phyloP scores from a whole-genome alignment of 1,139 yeast species.

The Diutina pseudorugosa region DNA sequence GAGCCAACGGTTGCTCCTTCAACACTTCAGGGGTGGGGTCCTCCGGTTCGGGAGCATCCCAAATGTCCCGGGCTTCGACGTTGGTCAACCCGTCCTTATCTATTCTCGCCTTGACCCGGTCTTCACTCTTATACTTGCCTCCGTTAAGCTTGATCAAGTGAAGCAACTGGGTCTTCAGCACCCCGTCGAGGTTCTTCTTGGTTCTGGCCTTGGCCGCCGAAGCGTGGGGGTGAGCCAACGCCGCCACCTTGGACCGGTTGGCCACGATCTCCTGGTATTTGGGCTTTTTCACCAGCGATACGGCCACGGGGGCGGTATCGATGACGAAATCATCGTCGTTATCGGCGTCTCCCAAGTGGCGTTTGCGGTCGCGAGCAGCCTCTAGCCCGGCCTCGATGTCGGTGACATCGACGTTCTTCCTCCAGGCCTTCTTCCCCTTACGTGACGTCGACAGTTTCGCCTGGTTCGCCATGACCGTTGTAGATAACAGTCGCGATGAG shows the following conservation, averaged over 20 bases:
- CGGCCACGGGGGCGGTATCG: conserved; percentile 29
- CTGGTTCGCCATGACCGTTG: neutral
- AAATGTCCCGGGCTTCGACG: conserved; percentile 46
- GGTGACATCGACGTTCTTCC: conserved; percentile 80
- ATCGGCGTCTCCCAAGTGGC: conserved; percentile 49
- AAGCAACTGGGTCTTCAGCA: neutral
- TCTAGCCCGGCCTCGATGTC: conserved; percentile 68
- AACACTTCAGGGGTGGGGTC: conserved; percentile 43
- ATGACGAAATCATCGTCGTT: conserved; percentile 39
- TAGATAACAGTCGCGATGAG: neutral
- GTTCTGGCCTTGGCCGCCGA: conserved; percentile 11
- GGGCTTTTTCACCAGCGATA: conserved; percentile 25
- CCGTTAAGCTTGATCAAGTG: neutral
- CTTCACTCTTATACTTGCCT: conserved; percentile 11
- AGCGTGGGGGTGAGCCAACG: conserved; percentile 19
- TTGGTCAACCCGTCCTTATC: conserved; percentile 50
- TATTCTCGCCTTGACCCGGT: conserved; percentile 36
- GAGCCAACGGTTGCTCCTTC: conserved; percentile 38
- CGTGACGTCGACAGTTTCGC: conserved; percentile 33
- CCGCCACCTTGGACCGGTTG: conserved; percentile 70
- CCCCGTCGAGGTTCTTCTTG: neutral
- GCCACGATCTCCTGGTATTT: conserved; percentile 68
- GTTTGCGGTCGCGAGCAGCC: conserved; percentile 53
- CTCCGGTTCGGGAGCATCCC: conserved; percentile 33
- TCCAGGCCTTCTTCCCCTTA: conserved; percentile 92